A percentile compares a stretch with the other conserved stretches of the same genome.
Conservation (phyloP, 2,329 filamentous ascomycete species). For the Phialemoniopsis sp. region DNA sequence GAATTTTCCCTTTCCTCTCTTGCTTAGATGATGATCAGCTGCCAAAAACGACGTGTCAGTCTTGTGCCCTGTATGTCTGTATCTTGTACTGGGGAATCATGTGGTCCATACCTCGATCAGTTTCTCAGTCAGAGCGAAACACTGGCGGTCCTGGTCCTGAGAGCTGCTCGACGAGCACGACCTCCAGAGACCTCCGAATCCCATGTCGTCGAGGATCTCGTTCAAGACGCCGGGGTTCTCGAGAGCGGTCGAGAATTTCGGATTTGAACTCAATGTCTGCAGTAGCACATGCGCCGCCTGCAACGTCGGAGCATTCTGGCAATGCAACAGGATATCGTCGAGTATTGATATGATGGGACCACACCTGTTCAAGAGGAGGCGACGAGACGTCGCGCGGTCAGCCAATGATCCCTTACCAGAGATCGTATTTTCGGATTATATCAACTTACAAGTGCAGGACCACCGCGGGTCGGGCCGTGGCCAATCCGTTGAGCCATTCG, state of each 20-base stretch:
- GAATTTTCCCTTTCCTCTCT: too few species aligned
- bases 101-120: slow-evolving; percentile 55
- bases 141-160: slow-evolving; percentile 46
- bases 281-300: slow-evolving; percentile 58
- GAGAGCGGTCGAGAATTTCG: slow-evolving; percentile 42
- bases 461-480: slow-evolving; percentile 48
- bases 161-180: slow-evolving; percentile 46
- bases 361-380: slow-evolving; percentile 31
- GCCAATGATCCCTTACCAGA: too few species aligned
- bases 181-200: slow-evolving; percentile 61
- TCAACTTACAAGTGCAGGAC: slow-evolving; percentile 53
- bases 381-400: too few species aligned
- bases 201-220: slow-evolving; percentile 53
- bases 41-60: neutral
- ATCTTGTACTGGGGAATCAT: too few species aligned
- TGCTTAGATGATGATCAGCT: slow-evolving; percentile 10
- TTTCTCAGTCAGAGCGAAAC: slow-evolving; percentile 52
- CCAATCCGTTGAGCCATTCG: slow-evolving; percentile 55
- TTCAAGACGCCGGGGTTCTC: slow-evolving; percentile 44
- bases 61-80: too few species aligned
- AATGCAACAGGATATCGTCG: slow-evolving; percentile 58
- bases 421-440: too few species aligned
- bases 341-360: slow-evolving; percentile 53
- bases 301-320: slow-evolving; percentile 56
- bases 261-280: slow-evolving; percentile 51